Base-by-base conservation (phyloP, 1,139 yeast species). In the Kodamaea sp. region DNA sequence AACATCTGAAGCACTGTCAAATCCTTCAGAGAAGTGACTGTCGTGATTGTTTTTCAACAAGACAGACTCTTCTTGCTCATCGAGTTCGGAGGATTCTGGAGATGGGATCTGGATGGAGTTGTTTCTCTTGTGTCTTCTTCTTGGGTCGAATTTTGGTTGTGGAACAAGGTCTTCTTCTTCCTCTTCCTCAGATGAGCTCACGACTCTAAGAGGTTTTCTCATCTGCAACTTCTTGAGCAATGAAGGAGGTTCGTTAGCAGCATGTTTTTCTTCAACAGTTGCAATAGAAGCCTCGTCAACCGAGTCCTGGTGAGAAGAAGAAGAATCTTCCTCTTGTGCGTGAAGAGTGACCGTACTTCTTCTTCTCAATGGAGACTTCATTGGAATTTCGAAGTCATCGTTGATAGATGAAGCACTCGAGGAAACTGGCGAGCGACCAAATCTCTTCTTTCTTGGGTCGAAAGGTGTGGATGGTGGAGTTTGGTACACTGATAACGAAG, bases 381-480 rank as follows among this genome's bases (percentile, higher is more conserved):
- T 10, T 7, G 50, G 50, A 22, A 38, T 22, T 11, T 39, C 46
- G 16, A 24, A 20, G 13, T 43, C 49, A 9, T 43, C 47, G 18
- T 39, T 33, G 27, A 41, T 31, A 5, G 52, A 44, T 26, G 42
- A 30, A 15, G 48, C 46, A 22, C 44, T 31, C 3, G 52, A 44
- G 7, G 45, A 42, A 13, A 38, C 40, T 8, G 51, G 48, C 18
- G 48, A 41, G 15, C 44, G 42, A 11, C 43, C 41, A 16, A 27
- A 18, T 38, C 52, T 47, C 31, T 45, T 50, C 31, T 37, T 51
- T 32, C 59, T 45, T 28, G 60, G 61, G 37, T 52, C 59, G 34
- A 53, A 55, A 4, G 52, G 47, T 8, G 44, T 38, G 5, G 37
- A 28, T 18, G 50, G 50, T 8, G 49, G 42, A 15, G 43, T 33